Base-by-base conservation (phyloP, 2,329 filamentous ascomycete genomes). In the Chaetothyriales sp. region DNA sequence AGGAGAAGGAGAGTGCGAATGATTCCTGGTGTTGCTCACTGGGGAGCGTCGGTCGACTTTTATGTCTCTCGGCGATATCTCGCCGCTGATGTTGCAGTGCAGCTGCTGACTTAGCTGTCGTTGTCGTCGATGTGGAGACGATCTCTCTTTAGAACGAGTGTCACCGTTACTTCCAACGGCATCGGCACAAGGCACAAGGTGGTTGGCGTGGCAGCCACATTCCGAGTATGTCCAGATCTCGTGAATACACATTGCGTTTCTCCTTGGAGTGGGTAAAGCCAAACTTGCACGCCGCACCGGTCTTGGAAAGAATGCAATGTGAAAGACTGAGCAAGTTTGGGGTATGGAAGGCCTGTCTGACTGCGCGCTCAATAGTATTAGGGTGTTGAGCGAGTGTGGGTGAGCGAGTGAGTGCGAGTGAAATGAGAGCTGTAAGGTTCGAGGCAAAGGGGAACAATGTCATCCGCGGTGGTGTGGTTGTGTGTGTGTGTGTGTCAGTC, bases 181-280 rank as follows among this genome's bases (percentile, higher is more conserved):
- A 15, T 45, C 19, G 45, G 10, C 45, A 49, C 56, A 58, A 22
- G 50, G 50, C 39, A 57, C 22, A 47, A 22, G 47, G 47, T 57
- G 55, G 42, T 55, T 49, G 45, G 52, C 53, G 42, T 53, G 51
- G 48, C 58, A 60, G 46, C 58, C 56, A 49, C 58, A 60, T 48
- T 59, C 57, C 43, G 50, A 43, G 49, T 59, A 60, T 18, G 49
- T 54, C 58, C 58, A 60, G 36, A 58, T 50, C 50, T 60, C 58
- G 43, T 51, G 55, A n/a, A 54, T 49, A 44, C 57, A 57, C 55
- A 58, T 59, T 36, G 36, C 51, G 32, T 12, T 26, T 20, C 6
- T 19, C 43, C 18, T 45, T 39, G 10, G 4, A 15, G 12, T 39
- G 4, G 10, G 5, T 39, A 39, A 39, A 39, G 28, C 12, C 32